These are phyloP conservation scores for Rhododendron mucronatum DNA, from an alignment of 148 eudicot species.

Conservation along the genomic window DNA sequence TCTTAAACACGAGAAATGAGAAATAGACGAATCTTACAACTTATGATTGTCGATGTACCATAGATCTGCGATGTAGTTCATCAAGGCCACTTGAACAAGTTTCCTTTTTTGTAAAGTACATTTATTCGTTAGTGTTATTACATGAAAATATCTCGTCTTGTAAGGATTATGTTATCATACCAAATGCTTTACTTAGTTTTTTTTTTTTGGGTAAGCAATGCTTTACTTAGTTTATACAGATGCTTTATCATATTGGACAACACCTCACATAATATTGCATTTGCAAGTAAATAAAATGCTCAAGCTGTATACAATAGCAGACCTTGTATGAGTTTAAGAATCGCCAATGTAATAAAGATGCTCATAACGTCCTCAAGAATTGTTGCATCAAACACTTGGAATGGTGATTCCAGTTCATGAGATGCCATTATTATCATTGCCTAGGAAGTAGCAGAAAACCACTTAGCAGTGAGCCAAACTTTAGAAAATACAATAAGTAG, in stretches of 20 bases:
- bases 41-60: background rate
- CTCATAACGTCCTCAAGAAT: conserved; percentile 91
- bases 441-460: conserved; percentile 31
- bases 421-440: conserved; percentile 88
- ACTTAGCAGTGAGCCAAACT: conserved; percentile 2
- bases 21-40: background rate
- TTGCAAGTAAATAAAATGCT: background rate
- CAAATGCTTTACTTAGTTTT: background rate
- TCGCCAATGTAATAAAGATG: conserved; percentile 90
- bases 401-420: conserved; percentile 75
- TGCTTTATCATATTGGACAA: background rate
- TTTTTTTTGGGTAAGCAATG: background rate
- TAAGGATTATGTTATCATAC: background rate
- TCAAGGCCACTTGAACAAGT: background rate
- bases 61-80: background rate
- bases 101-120: background rate
- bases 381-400: conserved; percentile 68
- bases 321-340: conserved; percentile 82
- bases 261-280: background rate
- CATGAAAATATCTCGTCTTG: background rate
- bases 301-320: background rate
- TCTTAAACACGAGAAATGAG: background rate
- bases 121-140: background rate
- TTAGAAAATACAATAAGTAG: background rate
- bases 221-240: background rate